These are phyloP conservation scores for Notholithocarpus densiflorus DNA, from an alignment of 306 rosid genomes.

Conservation along the genomic window DNA sequence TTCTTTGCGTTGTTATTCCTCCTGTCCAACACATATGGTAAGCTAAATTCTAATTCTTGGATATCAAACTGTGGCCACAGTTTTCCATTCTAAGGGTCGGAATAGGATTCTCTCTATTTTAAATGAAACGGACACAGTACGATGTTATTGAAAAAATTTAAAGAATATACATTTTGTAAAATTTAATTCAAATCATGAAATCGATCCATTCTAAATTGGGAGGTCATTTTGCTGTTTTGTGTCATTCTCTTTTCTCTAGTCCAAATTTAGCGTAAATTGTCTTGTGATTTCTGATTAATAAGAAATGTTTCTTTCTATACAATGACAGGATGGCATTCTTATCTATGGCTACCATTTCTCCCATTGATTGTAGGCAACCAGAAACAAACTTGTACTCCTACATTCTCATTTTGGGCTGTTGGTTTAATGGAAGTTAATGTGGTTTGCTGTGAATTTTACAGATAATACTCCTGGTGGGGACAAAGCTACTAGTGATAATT, in stretches of 20 bases:
- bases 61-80: not conserved
- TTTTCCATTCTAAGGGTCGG: not conserved
- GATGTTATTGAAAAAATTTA: no score
- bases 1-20: conserved; percentile 61
- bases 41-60: not conserved
- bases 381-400: not conserved
- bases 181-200: no score
- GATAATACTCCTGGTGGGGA: conserved; percentile 73
- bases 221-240: not conserved
- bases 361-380: conserved; percentile 63
- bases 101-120: no score
- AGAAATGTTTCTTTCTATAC: not conserved
- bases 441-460: conserved; percentile 25
- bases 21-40: conserved; percentile 64
- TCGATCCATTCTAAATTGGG: no score
- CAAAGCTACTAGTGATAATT: conserved; percentile 70
- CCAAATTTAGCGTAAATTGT: not conserved
- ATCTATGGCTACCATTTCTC: conserved; percentile 76
- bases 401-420: not conserved
- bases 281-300: not conserved
- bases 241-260: not conserved
- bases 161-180: no score
- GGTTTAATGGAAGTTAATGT: not conserved
- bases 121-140: no score
- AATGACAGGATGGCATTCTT: conserved; percentile 64